These are phyloP conservation scores for Massariosphaeria phaeospora DNA, from an alignment of 495 filamentous ascomycete species.

Conservation along the genomic window DNA sequence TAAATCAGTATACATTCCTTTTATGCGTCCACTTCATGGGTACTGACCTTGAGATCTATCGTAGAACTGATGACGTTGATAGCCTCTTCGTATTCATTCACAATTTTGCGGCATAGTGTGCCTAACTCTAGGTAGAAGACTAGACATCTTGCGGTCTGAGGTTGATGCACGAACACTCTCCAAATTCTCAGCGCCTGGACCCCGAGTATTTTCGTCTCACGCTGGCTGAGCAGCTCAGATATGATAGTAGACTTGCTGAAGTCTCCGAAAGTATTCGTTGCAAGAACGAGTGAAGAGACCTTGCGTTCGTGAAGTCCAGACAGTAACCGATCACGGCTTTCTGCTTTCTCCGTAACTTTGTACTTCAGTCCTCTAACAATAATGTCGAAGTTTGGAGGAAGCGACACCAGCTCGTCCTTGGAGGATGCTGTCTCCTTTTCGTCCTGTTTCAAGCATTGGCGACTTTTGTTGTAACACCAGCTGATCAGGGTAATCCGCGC, in stretches of 20 bases:
- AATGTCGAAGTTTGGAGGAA: not conserved
- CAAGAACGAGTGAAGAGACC: slow-evolving; percentile 4
- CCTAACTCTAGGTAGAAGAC: not conserved
- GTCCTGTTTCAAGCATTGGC: not conserved
- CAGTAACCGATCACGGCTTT: not conserved
- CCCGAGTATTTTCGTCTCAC: not conserved
- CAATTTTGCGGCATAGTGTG: not conserved
- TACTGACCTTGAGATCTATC: not conserved
- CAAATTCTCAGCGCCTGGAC: not conserved
- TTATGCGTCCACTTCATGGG: not conserved
- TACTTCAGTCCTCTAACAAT: not conserved
- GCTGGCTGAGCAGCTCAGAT: not conserved
- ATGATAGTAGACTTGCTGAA: slow-evolving; percentile 9
- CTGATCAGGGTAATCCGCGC: slow-evolving; percentile 6
- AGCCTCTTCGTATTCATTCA: not conserved
- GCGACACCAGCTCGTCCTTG: not conserved
- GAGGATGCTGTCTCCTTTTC: not conserved
- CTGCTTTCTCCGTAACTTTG: not conserved
- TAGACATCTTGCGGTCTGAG: slow-evolving; percentile 11
- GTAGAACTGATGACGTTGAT: slow-evolving; percentile 1
- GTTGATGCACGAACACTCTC: slow-evolving; percentile 8
- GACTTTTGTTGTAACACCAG: not conserved
- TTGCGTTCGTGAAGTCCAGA: not conserved
- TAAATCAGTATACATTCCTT: not conserved
- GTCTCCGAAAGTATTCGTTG: slow-evolving; percentile 13